phyloP scores from a whole-genome alignment of 108 stramenopile genomes.

The Mediolabrus comicus region DNA sequence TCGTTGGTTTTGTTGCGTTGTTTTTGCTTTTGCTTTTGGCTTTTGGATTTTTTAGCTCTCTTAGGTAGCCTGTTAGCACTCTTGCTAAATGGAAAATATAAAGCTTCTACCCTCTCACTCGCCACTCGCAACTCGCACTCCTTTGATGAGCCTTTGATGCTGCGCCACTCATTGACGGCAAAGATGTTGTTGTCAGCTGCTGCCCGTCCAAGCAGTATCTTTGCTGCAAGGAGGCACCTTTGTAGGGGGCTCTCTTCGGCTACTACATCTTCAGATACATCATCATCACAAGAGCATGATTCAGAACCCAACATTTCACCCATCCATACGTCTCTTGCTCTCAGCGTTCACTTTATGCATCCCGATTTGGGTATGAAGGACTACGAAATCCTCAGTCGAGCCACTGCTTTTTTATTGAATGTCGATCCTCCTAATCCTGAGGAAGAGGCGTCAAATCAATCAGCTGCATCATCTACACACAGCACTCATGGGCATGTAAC shows the following conservation, averaged over 20 bases:
- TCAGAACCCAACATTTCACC: conserved; percentile 14
- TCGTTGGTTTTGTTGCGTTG: not conserved
- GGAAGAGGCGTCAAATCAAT: not conserved
- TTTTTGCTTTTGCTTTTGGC: not conserved
- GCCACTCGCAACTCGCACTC: too few species aligned
- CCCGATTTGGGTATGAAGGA: conserved; percentile 87
- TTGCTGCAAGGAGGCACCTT: not conserved
- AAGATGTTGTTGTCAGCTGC: not conserved
- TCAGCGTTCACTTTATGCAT: conserved; percentile 79
- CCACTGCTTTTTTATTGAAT: conserved; percentile 71
- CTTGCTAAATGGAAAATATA: too few species aligned
- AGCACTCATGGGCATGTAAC: conserved; percentile 42
- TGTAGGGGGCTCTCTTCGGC: not conserved
- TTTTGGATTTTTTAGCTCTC: too few species aligned
- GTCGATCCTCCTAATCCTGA: conserved; percentile 66
- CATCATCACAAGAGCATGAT: not conserved
- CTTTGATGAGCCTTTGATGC: too few species aligned
- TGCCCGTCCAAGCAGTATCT: not conserved
- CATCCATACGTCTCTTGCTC: conserved; percentile 60
- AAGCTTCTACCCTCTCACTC: too few species aligned
- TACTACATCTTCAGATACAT: not conserved
- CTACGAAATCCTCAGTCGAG: conserved; percentile 81
- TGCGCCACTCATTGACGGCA: not conserved
- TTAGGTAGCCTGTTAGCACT: too few species aligned
- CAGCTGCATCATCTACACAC: not conserved